These are phyloP conservation scores for Chamaenerion angustifolium DNA, from an alignment of 345 rosid genomes.

Conservation along the genomic window DNA sequence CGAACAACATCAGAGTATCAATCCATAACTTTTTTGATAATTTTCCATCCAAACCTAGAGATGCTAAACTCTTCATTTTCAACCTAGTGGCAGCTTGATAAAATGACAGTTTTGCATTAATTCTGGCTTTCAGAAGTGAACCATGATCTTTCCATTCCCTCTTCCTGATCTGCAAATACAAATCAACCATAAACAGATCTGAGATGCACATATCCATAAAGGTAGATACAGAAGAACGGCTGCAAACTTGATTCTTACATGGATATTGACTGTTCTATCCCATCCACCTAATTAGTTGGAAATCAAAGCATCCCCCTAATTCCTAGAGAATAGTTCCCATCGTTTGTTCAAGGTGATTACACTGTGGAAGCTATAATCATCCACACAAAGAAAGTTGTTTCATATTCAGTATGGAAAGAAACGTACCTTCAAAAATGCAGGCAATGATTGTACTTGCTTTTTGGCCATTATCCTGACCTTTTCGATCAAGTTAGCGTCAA, in stretches of 20 bases:
- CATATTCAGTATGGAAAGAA: conserved; percentile 1
- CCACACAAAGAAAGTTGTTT: neutral
- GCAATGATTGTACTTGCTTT: conserved; percentile 83
- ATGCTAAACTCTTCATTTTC: conserved; percentile 59
- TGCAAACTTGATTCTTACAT: no score
- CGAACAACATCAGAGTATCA: conserved; percentile 68
- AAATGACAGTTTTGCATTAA: conserved; percentile 65
- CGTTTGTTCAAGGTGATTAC: neutral
- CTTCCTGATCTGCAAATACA: conserved; percentile 61
- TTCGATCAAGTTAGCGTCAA: conserved; percentile 65
- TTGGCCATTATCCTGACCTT: conserved; percentile 58
- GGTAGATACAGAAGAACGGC: no score
- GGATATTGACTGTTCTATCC: no score
- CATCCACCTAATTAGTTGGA: no score
- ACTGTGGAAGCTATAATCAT: neutral
- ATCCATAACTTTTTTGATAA: conserved; percentile 72
- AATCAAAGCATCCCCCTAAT: no score
- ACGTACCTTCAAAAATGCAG: conserved; percentile 85
- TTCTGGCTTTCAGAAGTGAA: conserved; percentile 60
- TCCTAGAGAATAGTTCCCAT: no score
- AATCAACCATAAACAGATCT: conserved; percentile 5
- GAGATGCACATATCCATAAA: neutral
- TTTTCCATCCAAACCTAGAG: conserved; percentile 79
- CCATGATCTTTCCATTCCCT: conserved; percentile 94
- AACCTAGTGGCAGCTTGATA: conserved; percentile 76